Evolutionary conservation across 176 grass and related monocot species (phyloP).

Genomic region (Panicum miliaceum): DNA sequence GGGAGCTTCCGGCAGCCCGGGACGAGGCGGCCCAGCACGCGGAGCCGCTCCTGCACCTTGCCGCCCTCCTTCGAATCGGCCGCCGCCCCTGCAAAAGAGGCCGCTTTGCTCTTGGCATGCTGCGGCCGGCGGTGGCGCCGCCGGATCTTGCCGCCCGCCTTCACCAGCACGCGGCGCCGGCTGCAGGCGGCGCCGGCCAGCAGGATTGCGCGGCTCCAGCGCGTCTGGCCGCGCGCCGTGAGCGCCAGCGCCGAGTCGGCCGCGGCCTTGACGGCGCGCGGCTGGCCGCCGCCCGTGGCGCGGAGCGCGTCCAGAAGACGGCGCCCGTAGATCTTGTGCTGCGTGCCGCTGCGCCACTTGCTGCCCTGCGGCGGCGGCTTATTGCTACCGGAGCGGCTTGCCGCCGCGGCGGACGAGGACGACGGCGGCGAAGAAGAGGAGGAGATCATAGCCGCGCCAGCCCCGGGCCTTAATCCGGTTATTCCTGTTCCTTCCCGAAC

Average conservation of each 20-base stretch:
- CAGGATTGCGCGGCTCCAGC: conserved; percentile 96
- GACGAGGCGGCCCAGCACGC: conserved; percentile 76
- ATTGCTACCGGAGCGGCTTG: background rate
- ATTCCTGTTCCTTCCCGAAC: background rate
- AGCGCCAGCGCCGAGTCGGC: conserved; percentile 90
- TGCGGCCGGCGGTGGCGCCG: conserved; percentile 44
- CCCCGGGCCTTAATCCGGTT: background rate
- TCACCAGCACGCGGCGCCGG: conserved; percentile 69
- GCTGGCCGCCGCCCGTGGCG: conserved; percentile 37
- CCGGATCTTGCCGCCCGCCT: conserved; percentile 66
- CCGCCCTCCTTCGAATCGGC: conserved; percentile 32
- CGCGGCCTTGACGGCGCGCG: conserved; percentile 74
- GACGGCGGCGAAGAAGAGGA: conserved; percentile 42
- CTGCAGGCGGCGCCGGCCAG: conserved; percentile 53
- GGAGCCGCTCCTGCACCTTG: conserved; percentile 84
- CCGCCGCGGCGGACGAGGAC: conserved; percentile 4
- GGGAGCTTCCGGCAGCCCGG: conserved; percentile 88
- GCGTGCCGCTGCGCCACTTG: conserved; percentile 83
- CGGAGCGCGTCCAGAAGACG: conserved; percentile 85
- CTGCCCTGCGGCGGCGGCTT: conserved; percentile 29
- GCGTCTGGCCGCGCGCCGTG: conserved; percentile 78
- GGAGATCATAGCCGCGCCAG: conserved; percentile 51
- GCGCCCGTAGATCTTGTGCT: conserved; percentile 76
- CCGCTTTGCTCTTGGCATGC: conserved; percentile 3
- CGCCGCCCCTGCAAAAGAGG: background rate